Evolutionary conservation across 2,329 filamentous ascomycete species (phyloP).

Genomic region (Ophiostoma sp.): DNA sequence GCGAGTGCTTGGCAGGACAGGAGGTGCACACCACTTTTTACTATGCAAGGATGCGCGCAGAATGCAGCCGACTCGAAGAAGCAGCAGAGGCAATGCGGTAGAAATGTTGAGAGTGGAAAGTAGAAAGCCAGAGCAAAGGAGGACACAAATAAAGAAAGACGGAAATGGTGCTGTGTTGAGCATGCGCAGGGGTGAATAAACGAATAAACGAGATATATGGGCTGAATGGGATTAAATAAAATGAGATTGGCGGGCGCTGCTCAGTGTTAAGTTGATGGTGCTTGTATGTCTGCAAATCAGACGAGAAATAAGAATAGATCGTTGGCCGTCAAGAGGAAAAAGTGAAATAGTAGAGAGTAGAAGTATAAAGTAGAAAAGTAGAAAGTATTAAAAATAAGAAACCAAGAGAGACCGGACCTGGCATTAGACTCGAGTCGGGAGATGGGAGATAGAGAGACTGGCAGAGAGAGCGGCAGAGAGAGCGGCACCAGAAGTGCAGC

Average conservation of each 20-base stretch:
- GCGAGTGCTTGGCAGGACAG: too few species aligned
- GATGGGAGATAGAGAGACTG: neutral
- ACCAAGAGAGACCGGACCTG: neutral
- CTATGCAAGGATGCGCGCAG: neutral
- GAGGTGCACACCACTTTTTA: neutral
- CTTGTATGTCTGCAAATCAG: neutral
- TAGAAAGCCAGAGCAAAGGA: neutral
- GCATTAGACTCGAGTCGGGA: too few species aligned
- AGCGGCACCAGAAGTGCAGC: neutral
- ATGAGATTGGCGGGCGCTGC: neutral
- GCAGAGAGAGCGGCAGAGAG: neutral
- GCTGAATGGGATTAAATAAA: neutral
- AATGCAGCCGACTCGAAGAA: neutral
- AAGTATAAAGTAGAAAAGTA: neutral
- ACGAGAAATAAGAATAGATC: neutral
- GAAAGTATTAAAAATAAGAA: neutral
- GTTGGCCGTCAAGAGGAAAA: constrained; percentile 5
- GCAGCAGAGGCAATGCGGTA: neutral
- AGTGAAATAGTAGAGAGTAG: constrained; percentile 12
- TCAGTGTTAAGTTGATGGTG: neutral
- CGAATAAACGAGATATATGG: neutral
- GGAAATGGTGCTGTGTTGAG: neutral
- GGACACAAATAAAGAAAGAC: neutral
- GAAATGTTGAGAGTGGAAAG: neutral
- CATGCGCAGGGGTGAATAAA: neutral